phyloP scores from a whole-genome alignment of 345 rosid species.

The Bruguiera parviflora region DNA sequence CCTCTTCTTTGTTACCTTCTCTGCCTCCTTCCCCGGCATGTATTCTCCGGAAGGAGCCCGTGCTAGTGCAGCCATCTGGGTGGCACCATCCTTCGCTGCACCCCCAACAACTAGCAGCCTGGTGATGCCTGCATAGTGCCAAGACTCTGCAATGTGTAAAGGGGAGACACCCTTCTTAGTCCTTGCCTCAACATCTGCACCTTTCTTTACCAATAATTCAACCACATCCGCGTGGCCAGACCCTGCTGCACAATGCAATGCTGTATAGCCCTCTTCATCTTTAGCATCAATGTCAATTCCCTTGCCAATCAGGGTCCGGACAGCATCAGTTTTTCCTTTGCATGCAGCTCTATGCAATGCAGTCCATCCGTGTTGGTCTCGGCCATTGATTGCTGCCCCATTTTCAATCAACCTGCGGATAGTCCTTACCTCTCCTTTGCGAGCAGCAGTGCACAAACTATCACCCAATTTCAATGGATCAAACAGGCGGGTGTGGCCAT shows the following conservation, averaged over 20 bases:
- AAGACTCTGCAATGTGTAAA: slow-evolving; percentile 50
- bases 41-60: slow-evolving; percentile 12
- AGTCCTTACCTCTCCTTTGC: slow-evolving; percentile 47
- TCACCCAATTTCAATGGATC: slow-evolving; percentile 54
- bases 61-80: neutral
- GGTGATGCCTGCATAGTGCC: slow-evolving; percentile 50
- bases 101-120: slow-evolving; percentile 47
- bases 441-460: slow-evolving; percentile 39
- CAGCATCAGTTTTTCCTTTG: slow-evolving; percentile 46
- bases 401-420: slow-evolving; percentile 38
- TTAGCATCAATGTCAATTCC: slow-evolving; percentile 50
- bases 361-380: slow-evolving; percentile 65
- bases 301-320: slow-evolving; percentile 38
- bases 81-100: slow-evolving; percentile 34
- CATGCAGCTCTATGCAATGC: slow-evolving; percentile 60
- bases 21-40: slow-evolving; percentile 15
- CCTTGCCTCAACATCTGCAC: slow-evolving; percentile 50
- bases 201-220: slow-evolving; percentile 52
- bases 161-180: slow-evolving; percentile 46
- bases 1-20: slow-evolving; percentile 29
- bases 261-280: slow-evolving; percentile 71
- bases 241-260: slow-evolving; percentile 61
- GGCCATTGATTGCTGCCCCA: slow-evolving; percentile 50
- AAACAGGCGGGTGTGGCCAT: slow-evolving; percentile 42
- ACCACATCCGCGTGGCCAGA: slow-evolving; percentile 51